Conservation (phyloP, 179 eudicot genomes). For the Dionaea muscipula region DNA sequence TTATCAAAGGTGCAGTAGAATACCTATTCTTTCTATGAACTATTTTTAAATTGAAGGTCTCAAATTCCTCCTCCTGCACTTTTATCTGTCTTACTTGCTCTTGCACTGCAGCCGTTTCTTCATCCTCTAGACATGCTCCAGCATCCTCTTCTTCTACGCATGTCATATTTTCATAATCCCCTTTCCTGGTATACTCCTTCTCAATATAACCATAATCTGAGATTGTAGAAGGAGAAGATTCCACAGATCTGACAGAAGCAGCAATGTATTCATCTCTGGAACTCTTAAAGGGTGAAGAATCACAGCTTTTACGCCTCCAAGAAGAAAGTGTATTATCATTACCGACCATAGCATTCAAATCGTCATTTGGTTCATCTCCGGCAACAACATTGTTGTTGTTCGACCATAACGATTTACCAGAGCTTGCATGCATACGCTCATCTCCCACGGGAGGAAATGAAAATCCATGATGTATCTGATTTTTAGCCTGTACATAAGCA, state of each 20-base stretch:
- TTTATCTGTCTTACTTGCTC: slow-evolving; percentile 98
- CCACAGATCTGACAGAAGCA: slow-evolving; percentile 43
- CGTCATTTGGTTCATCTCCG: slow-evolving; percentile 30
- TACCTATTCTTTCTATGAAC: slow-evolving; percentile 93
- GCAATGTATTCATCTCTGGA: slow-evolving; percentile 52
- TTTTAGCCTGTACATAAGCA: slow-evolving; percentile 26
- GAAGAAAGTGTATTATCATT: slow-evolving; percentile 52
- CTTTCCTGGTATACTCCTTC: slow-evolving; percentile 42
- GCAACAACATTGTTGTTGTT: slow-evolving; percentile 25
- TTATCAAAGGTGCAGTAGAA: not conserved
- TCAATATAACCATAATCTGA: slow-evolving; percentile 64
- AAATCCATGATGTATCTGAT: slow-evolving; percentile 51
- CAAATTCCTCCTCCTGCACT: slow-evolving; percentile 95
- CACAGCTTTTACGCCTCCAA: slow-evolving; percentile 62
- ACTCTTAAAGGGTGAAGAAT: slow-evolving; percentile 58
- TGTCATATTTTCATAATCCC: slow-evolving; percentile 31
- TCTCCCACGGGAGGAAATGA: slow-evolving; percentile 64
- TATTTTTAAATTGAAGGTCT: slow-evolving; percentile 80
- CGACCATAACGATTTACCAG: slow-evolving; percentile 54
- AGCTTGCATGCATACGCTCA: slow-evolving; percentile 34
- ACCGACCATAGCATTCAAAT: slow-evolving; percentile 18
- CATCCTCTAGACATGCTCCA: slow-evolving; percentile 73
- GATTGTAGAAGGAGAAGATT: slow-evolving; percentile 64
- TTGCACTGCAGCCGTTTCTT: slow-evolving; percentile 95
- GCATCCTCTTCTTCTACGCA: slow-evolving; percentile 53